Evolutionary conservation across 257 asterid genomes (phyloP).

Genomic region (Schizonepeta tenuifolia): DNA sequence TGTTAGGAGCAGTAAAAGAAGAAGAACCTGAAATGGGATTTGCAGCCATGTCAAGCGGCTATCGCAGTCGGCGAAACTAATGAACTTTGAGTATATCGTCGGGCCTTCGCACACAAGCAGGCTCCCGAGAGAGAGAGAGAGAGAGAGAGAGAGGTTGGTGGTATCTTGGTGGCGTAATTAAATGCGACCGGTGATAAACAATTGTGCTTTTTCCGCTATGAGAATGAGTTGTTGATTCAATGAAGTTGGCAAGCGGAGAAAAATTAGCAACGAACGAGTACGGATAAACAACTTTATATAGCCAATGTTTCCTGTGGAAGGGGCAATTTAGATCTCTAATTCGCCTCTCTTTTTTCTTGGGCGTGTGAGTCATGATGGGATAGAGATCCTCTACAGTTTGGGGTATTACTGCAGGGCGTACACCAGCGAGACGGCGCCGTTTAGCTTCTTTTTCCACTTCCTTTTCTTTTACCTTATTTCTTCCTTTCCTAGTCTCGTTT

Average conservation of each 20-base stretch:
- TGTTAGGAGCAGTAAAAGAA: neutral
- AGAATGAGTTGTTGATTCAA: conserved; percentile 11
- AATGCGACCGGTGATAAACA: neutral
- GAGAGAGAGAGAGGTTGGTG: neutral
- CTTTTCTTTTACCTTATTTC: too few species aligned
- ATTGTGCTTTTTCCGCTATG: conserved; percentile 3
- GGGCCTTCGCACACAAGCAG: conserved; percentile 24
- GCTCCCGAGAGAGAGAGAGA: neutral
- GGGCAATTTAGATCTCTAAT: neutral
- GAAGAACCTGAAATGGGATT: conserved; percentile 62
- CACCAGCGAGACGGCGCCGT: too few species aligned
- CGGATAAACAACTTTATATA: neutral
- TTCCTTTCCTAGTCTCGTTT: too few species aligned
- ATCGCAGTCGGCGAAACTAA: conserved; percentile 20
- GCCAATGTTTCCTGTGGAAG: neutral
- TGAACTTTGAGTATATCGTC: conserved; percentile 29
- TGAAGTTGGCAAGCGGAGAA: conserved; percentile 25
- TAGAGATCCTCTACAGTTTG: too few species aligned
- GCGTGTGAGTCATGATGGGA: too few species aligned
- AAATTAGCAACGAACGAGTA: neutral
- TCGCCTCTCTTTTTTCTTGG: neutral
- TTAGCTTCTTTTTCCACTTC: too few species aligned
- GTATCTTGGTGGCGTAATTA: conserved; percentile 28
- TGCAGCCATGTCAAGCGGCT: conserved; percentile 50
- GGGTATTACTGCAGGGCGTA: too few species aligned